A percentile compares a stretch with the other conserved stretches of the same genome.
Evolutionary conservation across 371 early-diverging fungal genomes (phyloP).

Genomic region (Mucor lusitanicus): DNA sequence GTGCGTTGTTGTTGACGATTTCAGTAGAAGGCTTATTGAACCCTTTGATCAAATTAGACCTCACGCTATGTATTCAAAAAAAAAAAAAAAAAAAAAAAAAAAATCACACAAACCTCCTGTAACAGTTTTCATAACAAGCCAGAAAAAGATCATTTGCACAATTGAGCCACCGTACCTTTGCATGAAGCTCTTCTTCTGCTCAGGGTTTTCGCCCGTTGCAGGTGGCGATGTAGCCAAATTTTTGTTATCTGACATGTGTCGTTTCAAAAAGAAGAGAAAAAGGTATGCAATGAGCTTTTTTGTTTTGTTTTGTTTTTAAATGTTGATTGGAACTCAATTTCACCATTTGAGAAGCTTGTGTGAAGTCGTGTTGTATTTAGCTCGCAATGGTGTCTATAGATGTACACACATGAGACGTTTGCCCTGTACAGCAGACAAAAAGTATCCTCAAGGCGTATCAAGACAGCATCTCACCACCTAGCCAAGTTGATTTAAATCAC

Average conservation of each 20-base stretch:
- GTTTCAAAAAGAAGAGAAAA: neutral
- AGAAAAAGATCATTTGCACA: constrained; percentile 42
- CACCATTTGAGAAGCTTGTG: too few relatives aligned
- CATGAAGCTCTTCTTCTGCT: constrained; percentile 28
- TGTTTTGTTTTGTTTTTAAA: neutral
- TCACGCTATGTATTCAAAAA: too few relatives aligned
- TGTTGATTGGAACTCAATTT: neutral
- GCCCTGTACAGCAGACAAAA: too few relatives aligned
- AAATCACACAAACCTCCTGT: constrained; percentile 32
- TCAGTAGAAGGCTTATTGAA: neutral
- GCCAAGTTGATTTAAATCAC: too few relatives aligned
- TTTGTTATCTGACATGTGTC: neutral
- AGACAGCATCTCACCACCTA: too few relatives aligned
- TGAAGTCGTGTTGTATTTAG: too few relatives aligned
- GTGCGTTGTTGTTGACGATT: neutral
- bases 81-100: too few relatives aligned
- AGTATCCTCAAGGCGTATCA: too few relatives aligned
- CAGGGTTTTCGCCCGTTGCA: neutral
- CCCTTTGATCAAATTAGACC: constrained; percentile 1
- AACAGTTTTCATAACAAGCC: constrained; percentile 36
- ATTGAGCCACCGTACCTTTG: constrained; percentile 40
- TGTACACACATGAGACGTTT: too few relatives aligned
- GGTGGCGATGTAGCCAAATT: neutral
- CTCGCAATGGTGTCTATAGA: too few relatives aligned
- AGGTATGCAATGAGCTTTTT: neutral